These are phyloP conservation scores for Blastobotrys indianensis DNA, from an alignment of 1,139 yeast genomes.

Conservation along the genomic window DNA sequence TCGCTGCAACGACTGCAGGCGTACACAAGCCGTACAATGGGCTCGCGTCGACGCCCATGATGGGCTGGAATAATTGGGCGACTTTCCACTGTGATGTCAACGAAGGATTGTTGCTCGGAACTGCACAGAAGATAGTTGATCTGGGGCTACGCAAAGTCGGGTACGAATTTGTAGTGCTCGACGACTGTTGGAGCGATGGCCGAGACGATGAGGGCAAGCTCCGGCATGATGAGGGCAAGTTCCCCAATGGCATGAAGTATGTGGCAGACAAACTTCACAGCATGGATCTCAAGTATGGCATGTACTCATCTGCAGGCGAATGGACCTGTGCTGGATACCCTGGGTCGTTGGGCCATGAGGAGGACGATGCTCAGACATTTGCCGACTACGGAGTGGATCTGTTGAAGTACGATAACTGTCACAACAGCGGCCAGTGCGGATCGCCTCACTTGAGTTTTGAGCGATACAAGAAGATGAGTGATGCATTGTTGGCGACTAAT, in stretches of 20 bases:
- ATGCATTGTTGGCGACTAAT: slow-evolving; percentile 30
- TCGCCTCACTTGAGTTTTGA: slow-evolving; percentile 23
- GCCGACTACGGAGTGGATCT: slow-evolving; percentile 32
- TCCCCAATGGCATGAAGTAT: slow-evolving; percentile 30
- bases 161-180: slow-evolving; percentile 30
- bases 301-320: slow-evolving; percentile 32
- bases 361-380: slow-evolving; percentile 28
- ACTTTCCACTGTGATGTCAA: slow-evolving; percentile 29
- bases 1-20: neutral
- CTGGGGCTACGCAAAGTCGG: slow-evolving; percentile 28
- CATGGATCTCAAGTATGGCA: slow-evolving; percentile 29
- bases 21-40: slow-evolving; percentile 23
- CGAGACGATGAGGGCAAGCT: slow-evolving; percentile 17
- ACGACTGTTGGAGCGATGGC: slow-evolving; percentile 30
- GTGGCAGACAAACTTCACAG: slow-evolving; percentile 27
- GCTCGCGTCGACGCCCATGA: slow-evolving; percentile 27
- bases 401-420: slow-evolving; percentile 33
- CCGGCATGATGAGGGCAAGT: slow-evolving; percentile 22
- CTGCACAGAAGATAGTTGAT: slow-evolving; percentile 25
- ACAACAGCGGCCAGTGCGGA: slow-evolving; percentile 28
- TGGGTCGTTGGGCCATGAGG: slow-evolving; percentile 30
- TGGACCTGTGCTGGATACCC: slow-evolving; percentile 31
- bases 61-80: slow-evolving; percentile 35
- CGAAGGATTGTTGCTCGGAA: slow-evolving; percentile 22
- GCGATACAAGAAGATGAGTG: slow-evolving; percentile 29